Evolutionary conservation across 805 yeast species (phyloP).

Genomic region (Starmerella riodocensis): DNA sequence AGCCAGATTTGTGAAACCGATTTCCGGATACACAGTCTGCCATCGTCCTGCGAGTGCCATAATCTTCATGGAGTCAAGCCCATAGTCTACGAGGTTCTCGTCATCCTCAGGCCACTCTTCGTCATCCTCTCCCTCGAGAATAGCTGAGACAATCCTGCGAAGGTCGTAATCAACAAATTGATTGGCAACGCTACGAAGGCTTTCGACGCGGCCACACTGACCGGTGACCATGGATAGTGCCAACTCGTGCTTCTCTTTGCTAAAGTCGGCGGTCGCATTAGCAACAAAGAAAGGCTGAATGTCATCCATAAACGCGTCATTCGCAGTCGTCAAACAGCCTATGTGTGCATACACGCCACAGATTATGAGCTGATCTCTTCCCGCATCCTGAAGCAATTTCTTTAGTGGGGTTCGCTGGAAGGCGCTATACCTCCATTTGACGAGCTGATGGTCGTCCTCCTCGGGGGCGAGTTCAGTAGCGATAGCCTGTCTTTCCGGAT

Average conservation of each 20-base stretch:
- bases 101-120: slow-evolving; percentile 17
- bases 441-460: slow-evolving; percentile 7
- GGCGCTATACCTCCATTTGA: slow-evolving; percentile 15
- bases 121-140: slow-evolving; percentile 6
- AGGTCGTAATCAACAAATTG: slow-evolving; percentile 7
- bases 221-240: slow-evolving; percentile 8
- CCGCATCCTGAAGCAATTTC: slow-evolving; percentile 1
- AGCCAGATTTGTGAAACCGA: slow-evolving; percentile 13
- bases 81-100: slow-evolving; percentile 14
- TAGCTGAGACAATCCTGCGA: background rate
- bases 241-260: slow-evolving; percentile 7
- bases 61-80: slow-evolving; percentile 14
- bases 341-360: slow-evolving; percentile 17
- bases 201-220: slow-evolving; percentile 5
- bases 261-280: slow-evolving; percentile 13
- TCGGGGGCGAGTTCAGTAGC: slow-evolving; percentile 7
- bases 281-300: slow-evolving; percentile 15
- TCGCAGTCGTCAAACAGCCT: slow-evolving; percentile 16
- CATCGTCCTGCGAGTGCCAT: slow-evolving; percentile 16
- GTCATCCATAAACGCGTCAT: slow-evolving; percentile 15
- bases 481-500: slow-evolving; percentile 6
- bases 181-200: background rate
- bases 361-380: slow-evolving; percentile 14
- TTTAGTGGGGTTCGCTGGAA: slow-evolving; percentile 9
- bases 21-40: slow-evolving; percentile 7